Evolutionary conservation across 2,329 filamentous ascomycete genomes (phyloP).

Genomic region (Ploettnerulaceae sp.): DNA sequence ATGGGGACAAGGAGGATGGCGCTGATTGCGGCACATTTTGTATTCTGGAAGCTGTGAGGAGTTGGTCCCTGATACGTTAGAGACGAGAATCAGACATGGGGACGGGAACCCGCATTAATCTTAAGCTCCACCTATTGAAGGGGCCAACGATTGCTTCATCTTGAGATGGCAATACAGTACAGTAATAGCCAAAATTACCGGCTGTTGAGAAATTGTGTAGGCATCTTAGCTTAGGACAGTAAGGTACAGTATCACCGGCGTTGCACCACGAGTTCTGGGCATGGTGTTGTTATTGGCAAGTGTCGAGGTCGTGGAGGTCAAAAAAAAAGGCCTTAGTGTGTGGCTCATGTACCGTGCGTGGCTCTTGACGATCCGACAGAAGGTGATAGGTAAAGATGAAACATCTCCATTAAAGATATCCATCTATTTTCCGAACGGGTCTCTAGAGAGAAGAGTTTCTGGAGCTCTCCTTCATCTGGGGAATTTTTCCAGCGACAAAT

Average conservation of each 20-base stretch:
- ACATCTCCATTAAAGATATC: not conserved
- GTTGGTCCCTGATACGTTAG: slow-evolving; percentile 5
- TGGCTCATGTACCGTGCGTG: not conserved
- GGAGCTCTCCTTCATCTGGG: not conserved
- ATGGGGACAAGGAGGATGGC: slow-evolving; percentile 8
- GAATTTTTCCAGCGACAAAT: not conserved
- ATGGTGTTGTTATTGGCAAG: not conserved
- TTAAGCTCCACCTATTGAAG: slow-evolving; percentile 20
- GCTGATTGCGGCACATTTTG: slow-evolving; percentile 9
- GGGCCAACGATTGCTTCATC: slow-evolving; percentile 15
- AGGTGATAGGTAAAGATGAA: slow-evolving; percentile 1
- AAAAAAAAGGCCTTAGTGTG: not conserved
- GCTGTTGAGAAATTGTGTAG: slow-evolving; percentile 2
- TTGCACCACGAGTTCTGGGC: not conserved
- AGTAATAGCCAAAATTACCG: slow-evolving; percentile 20
- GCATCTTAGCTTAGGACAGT: not conserved
- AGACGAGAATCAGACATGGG: slow-evolving; percentile 20
- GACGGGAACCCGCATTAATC: slow-evolving; percentile 23
- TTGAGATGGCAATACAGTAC: too few species aligned
- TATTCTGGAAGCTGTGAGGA: slow-evolving; percentile 21
- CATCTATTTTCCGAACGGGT: not conserved
- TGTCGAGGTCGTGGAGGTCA: not conserved
- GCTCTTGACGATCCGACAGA: not conserved
- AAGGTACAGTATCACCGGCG: not conserved
- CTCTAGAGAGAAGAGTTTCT: not conserved